Evolutionary conservation across 2,329 filamentous ascomycete species (phyloP).

Genomic region (Cercospora brassicicola): DNA sequence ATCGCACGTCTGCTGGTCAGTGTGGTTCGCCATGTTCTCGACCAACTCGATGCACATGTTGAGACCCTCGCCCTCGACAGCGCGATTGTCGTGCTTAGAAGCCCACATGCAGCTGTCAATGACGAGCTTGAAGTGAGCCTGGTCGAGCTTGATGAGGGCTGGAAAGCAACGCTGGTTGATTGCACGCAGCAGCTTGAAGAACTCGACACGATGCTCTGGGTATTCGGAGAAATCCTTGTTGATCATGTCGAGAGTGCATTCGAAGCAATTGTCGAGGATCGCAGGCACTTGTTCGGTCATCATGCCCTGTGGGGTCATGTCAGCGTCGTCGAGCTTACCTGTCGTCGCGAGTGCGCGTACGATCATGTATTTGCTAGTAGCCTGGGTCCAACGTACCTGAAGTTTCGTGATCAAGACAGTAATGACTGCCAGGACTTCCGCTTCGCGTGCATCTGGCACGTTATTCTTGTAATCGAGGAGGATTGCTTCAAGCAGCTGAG

Average conservation of each 20-base stretch:
- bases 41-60: constrained; percentile 98
- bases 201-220: constrained; percentile 97
- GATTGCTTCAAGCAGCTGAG: constrained; percentile 90
- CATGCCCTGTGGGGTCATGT: constrained; percentile 60
- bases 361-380: constrained; percentile 54
- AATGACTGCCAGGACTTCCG: constrained; percentile 95
- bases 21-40: constrained; percentile 87
- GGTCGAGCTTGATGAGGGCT: constrained; percentile 87
- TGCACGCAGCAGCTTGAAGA: constrained; percentile 92
- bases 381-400: constrained; percentile 71
- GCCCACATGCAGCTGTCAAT: constrained; percentile 99
- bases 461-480: constrained; percentile 96
- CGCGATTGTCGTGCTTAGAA: constrained; percentile 99
- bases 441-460: constrained; percentile 90
- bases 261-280: constrained; percentile 98
- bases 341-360: constrained; percentile 30
- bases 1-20: constrained; percentile 80
- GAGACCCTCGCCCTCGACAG: constrained; percentile 92
- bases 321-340: constrained; percentile 32
- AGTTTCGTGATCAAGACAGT: constrained; percentile 96
- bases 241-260: constrained; percentile 99
- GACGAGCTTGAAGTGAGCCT: constrained; percentile 97
- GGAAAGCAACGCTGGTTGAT: constrained; percentile 99
- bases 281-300: constrained; percentile 98
- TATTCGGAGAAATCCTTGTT: constrained; percentile 99